Conservation (phyloP, 768 basidiomycete genomes). For the Gymnopilus junonius region DNA sequence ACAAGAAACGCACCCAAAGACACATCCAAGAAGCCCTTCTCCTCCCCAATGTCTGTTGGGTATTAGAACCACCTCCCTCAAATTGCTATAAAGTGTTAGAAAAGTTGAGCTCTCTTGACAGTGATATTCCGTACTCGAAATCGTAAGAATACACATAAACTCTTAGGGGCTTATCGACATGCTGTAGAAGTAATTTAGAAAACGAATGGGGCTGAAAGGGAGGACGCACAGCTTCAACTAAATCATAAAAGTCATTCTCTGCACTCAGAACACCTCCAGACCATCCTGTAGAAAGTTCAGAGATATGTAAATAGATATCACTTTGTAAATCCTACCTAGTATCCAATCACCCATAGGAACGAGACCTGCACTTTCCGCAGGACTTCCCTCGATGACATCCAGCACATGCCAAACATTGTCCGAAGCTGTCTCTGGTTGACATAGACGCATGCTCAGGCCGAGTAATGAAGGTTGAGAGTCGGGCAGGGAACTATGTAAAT, state of each 20-base stretch:
- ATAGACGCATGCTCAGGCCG: slow-evolving; percentile 92
- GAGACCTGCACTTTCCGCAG: slow-evolving; percentile 94
- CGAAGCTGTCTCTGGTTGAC: slow-evolving; percentile 84
- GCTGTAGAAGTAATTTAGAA: slow-evolving; percentile 47
- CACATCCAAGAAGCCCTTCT: slow-evolving; percentile 92
- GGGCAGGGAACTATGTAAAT: slow-evolving; percentile 41
- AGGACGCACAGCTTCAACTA: slow-evolving; percentile 85
- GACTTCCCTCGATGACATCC: slow-evolving; percentile 94
- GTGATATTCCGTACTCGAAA: slow-evolving; percentile 72
- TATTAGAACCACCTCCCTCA: slow-evolving; percentile 91
- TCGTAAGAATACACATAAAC: slow-evolving; percentile 98
- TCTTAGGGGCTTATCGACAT: slow-evolving; percentile 90
- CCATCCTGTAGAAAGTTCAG: slow-evolving; percentile 77
- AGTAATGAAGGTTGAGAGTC: slow-evolving; percentile 83
- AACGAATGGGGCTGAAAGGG: neutral
- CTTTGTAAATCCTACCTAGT: slow-evolving; percentile 33
- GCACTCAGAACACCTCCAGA: slow-evolving; percentile 89
- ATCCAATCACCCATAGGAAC: slow-evolving; percentile 83
- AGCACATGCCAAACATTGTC: slow-evolving; percentile 99
- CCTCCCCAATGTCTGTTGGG: slow-evolving; percentile 99
- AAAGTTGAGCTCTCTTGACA: neutral
- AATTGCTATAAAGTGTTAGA: slow-evolving; percentile 56
- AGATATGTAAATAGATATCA: neutral
- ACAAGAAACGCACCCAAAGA: slow-evolving; percentile 76
- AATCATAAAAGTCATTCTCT: slow-evolving; percentile 95